Percentiles rank a stretch among this genome's conserved stretches.
These are phyloP conservation scores for Brassica incana DNA, from an alignment of 345 rosid species.

Conservation along the genomic window DNA sequence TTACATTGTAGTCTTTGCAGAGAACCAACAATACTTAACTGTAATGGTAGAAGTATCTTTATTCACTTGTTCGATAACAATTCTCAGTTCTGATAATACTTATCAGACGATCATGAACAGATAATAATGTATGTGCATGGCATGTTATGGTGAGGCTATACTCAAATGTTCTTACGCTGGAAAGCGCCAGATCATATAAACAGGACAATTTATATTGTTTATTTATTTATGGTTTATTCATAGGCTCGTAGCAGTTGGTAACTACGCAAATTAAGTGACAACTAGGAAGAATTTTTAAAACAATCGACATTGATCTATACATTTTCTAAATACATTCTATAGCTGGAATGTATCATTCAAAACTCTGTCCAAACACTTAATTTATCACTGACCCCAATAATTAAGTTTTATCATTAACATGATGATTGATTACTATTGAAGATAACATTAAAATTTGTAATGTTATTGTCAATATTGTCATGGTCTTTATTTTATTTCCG, in stretches of 20 bases:
- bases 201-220: not conserved
- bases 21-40: too few species aligned
- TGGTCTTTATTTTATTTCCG: constrained; percentile 4
- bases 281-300: not conserved
- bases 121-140: too few species aligned
- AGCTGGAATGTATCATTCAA: constrained; percentile 29
- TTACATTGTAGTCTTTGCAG: too few species aligned
- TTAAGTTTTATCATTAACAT: constrained; percentile 7
- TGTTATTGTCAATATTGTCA: constrained; percentile 17
- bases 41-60: too few species aligned
- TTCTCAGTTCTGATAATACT: too few species aligned
- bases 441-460: constrained; percentile 26
- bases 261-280: not conserved
- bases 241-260: not conserved
- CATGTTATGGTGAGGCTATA: too few species aligned
- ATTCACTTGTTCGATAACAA: too few species aligned
- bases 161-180: not conserved
- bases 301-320: not conserved
- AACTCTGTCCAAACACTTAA: constrained; percentile 29
- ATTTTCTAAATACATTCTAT: not conserved
- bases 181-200: not conserved
- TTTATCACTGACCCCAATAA: constrained; percentile 4
- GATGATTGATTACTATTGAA: constrained; percentile 12
- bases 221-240: not conserved
- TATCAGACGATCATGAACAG: too few species aligned